Evolutionary conservation across 768 basidiomycete genomes (phyloP), one percentile per base, ranked within the genome.

Genomic region (Suillus hirtellus): DNA sequence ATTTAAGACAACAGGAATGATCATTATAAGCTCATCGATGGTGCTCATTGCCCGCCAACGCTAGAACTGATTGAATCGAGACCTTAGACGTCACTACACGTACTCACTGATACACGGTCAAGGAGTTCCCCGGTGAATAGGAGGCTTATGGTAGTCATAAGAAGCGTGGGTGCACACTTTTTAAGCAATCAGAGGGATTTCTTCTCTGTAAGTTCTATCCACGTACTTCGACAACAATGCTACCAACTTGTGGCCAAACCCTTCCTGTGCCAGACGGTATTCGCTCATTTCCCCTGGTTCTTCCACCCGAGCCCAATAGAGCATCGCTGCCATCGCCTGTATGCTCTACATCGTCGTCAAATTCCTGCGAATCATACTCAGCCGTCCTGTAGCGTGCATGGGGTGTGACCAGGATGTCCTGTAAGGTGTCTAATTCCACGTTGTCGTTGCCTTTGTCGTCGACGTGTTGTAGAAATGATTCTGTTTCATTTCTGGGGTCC

Each of bases 1-100:
- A 69, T 99, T 99, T 66, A 94, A 84, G 21, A 99, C 80, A 65
- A 96, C 95, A 12, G 96, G 96, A 4, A 98, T 89, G 60, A 99
- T 93, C 82, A 99, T 94, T 68, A 99, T 95, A 61, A 99, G 88
- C 73, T 99, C 95, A 80, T 98, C 90, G 55, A 98, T 87, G 47
- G 90, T 84, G 55, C 82, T 81, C 86, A 99, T 95, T 38, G 96
- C 95, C 65, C 80, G 82, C 95, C 95, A 99, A 61, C 81, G 86
- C 93, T 96, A 21, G 43, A 58, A 31, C 12, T 24, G 6, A 5
- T 54, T 9, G 34, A n/a, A 49, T 31, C 58, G 61, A 65, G 34
- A 66, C 63, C 46, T n/a, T 14, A 27, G 15, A 50, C 38, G 40
- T 42, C 61, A 63, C 21, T 46, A 37, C 60, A 31, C 44, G 12